phyloP scores from a whole-genome alignment of 2,329 filamentous ascomycete species.

The Claviceps sp. region DNA sequence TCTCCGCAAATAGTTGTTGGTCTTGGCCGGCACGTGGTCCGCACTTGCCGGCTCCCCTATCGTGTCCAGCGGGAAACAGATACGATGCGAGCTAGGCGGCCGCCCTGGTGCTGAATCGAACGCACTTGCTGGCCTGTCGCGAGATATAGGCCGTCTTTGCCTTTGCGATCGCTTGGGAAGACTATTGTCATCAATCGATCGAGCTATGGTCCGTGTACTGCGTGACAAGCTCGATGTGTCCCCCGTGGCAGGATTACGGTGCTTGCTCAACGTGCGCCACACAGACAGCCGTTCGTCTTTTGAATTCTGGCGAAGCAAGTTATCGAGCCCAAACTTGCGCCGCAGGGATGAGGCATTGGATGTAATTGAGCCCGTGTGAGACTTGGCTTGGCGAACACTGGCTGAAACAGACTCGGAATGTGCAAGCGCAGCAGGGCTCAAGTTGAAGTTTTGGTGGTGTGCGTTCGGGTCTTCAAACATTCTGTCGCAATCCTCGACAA shows the following conservation, averaged over 20 bases:
- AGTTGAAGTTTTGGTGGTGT: conserved; percentile 20
- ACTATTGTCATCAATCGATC: conserved; percentile 61
- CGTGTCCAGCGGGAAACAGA: conserved; percentile 43
- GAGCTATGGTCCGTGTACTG: conserved; percentile 53
- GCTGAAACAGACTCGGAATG: conserved; percentile 46
- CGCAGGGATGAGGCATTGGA: conserved; percentile 81
- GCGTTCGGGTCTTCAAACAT: conserved; percentile 59
- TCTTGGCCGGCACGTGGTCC: conserved; percentile 19
- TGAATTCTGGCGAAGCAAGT: conserved; percentile 64
- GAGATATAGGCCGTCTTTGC: conserved; percentile 37
- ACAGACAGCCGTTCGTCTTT: conserved; percentile 66
- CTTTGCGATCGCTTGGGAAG: conserved; percentile 17
- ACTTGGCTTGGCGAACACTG: conserved; percentile 39
- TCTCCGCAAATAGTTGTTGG: conserved; percentile 35
- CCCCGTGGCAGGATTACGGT: conserved; percentile 46
- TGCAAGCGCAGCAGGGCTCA: conserved; percentile 23
- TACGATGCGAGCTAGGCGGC: conserved; percentile 43
- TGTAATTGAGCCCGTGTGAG: conserved; percentile 59
- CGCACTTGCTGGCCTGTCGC: conserved; percentile 47
- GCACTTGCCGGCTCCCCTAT: conserved; percentile 44
- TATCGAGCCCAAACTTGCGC: conserved; percentile 71
- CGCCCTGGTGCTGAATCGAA: conserved; percentile 44
- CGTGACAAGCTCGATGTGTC: conserved; percentile 54
- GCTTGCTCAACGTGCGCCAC: conserved; percentile 80
- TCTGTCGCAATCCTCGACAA: conserved; percentile 79